Conservation (phyloP, 768 basidiomycete species). For the Termitomyces titanicus region DNA sequence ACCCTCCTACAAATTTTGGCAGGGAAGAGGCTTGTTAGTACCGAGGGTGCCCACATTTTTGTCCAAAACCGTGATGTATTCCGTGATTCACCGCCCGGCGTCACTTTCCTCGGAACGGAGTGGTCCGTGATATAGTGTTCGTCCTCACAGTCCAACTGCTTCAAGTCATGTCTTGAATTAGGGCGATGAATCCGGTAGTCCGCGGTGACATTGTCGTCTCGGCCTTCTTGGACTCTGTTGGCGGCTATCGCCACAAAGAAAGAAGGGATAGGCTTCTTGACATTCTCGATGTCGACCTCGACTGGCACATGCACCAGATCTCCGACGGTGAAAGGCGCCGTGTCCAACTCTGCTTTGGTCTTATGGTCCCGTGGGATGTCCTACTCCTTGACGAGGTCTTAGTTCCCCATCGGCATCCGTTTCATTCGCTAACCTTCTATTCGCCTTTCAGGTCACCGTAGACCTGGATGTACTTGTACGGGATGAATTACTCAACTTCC, state of each 20-base stretch:
- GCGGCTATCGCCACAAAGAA: conserved; percentile 91
- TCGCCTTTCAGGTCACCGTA: conserved; percentile 73
- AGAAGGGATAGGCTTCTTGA: conserved; percentile 82
- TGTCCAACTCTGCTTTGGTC: conserved; percentile 93
- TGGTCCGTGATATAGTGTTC: conserved; percentile 50
- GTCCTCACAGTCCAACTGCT: not conserved
- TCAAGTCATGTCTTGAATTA: conserved; percentile 24
- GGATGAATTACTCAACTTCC: conserved; percentile 83
- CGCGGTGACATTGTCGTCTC: conserved; percentile 89
- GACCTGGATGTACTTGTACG: conserved; percentile 96
- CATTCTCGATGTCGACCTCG: conserved; percentile 91
- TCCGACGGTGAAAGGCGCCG: conserved; percentile 92
- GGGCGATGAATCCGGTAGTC: conserved; percentile 97
- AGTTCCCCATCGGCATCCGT: conserved; percentile 4
- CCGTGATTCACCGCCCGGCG: conserved; percentile 74
- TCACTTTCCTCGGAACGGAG: conserved; percentile 91
- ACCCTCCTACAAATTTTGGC: conserved; percentile 92
- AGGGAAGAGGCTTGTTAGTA: conserved; percentile 77
- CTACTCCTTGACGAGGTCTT: conserved; percentile 88
- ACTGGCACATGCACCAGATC: conserved; percentile 95
- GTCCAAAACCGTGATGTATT: conserved; percentile 88
- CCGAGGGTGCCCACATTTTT: conserved; percentile 48
- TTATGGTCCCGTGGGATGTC: conserved; percentile 94
- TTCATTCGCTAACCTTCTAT: conserved; percentile 1
- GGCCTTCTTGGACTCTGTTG: conserved; percentile 95